A percentile compares a stretch with the other conserved stretches of the same genome.
phyloP scores from a whole-genome alignment of 108 stramenopile species.

The Cylindrotheca fusiformis region DNA sequence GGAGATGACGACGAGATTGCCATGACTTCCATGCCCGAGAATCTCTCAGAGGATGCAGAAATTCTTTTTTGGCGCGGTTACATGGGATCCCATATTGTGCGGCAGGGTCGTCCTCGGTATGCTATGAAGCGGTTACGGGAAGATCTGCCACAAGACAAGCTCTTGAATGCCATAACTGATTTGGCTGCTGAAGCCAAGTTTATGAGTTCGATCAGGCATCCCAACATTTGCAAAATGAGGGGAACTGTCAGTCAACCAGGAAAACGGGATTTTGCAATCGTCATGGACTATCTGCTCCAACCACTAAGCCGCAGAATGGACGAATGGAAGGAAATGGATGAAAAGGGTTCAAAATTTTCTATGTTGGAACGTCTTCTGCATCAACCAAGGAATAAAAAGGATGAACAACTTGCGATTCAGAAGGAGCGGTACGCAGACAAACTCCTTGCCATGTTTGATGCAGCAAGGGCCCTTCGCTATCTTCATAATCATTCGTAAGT shows the following conservation, averaged over 20 bases:
- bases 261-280: conserved; percentile 37
- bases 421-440: conserved; percentile 16
- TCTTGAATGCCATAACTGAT: conserved; percentile 28
- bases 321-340: conserved; percentile 32
- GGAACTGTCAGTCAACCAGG: conserved; percentile 43
- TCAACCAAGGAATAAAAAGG: not conserved
- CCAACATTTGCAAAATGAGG: conserved; percentile 56
- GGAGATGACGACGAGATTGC: too few relatives aligned
- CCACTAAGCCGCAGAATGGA: conserved; percentile 53
- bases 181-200: conserved; percentile 62
- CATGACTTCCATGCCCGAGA: too few relatives aligned
- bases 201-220: conserved; percentile 50
- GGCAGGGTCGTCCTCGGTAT: conserved; percentile 47
- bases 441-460: conserved; percentile 43
- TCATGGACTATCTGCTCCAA: conserved; percentile 50
- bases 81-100: conserved; percentile 53
- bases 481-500: conserved; percentile 57
- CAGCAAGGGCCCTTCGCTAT: conserved; percentile 53
- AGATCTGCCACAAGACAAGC: conserved; percentile 19
- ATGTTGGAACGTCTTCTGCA: not conserved
- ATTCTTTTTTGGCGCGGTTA: conserved; percentile 43
- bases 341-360: conserved; percentile 6
- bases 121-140: conserved; percentile 42
- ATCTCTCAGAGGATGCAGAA: too few relatives aligned
- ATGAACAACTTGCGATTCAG: not conserved